Evolutionary conservation across 352 stramenopile genomes (phyloP).

Genomic region (Phytopythium boreale): DNA sequence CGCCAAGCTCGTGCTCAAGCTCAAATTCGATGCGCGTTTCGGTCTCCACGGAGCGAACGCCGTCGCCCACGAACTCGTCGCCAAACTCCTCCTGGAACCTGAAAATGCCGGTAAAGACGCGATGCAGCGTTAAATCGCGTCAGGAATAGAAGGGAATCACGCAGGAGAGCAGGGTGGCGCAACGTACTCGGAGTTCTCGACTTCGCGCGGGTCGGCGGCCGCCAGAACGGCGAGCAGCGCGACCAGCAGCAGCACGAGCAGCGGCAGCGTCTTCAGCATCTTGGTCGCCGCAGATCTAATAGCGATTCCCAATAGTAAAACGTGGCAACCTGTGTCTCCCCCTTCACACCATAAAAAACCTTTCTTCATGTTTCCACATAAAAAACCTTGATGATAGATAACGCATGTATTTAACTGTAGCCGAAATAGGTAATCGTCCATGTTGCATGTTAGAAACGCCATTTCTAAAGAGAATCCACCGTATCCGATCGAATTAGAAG

Average conservation of each 20-base stretch:
- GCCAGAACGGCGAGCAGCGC: slow-evolving; percentile 26
- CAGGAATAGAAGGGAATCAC: neutral
- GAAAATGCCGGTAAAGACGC: neutral
- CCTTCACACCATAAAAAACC: no score
- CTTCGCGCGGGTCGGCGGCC: slow-evolving; percentile 48
- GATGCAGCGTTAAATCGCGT: neutral
- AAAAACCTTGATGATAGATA: no score
- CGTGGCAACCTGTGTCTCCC: neutral
- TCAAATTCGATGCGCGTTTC: slow-evolving; percentile 54
- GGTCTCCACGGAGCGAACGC: slow-evolving; percentile 23
- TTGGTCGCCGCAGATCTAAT: neutral
- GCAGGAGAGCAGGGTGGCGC: neutral
- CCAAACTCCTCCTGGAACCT: slow-evolving; percentile 71
- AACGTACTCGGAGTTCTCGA: slow-evolving; percentile 61
- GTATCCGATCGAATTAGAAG: no score
- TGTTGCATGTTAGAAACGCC: no score
- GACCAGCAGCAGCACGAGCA: slow-evolving; percentile 28
- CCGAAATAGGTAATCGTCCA: no score
- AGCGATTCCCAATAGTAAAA: neutral
- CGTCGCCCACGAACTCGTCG: slow-evolving; percentile 57
- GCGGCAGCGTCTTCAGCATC: slow-evolving; percentile 17
- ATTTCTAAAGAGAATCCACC: no score
- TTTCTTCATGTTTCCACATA: no score
- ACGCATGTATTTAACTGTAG: no score
- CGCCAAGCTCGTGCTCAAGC: slow-evolving; percentile 56